A percentile compares a stretch with the other conserved stretches of the same genome.
Conservation (phyloP, 257 asterid species). For the Solanum infundibuliforme region DNA sequence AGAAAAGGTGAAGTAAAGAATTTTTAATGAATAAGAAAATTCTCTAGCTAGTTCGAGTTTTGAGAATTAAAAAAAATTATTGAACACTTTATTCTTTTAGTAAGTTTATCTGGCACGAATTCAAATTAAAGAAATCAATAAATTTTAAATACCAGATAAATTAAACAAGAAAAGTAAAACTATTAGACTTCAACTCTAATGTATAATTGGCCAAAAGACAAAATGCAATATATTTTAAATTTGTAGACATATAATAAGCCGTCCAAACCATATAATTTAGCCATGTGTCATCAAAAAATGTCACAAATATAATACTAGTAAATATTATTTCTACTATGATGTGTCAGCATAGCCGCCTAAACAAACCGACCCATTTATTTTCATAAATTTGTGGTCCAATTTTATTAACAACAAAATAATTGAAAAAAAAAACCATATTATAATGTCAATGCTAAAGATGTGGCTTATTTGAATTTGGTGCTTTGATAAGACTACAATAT, state of each 20-base stretch:
- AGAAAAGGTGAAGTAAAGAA: no score
- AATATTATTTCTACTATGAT: neutral
- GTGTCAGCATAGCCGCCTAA: slow-evolving; percentile 5
- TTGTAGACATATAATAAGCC: neutral
- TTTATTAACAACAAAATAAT: neutral
- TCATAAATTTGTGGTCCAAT: neutral
- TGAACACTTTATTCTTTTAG: no score
- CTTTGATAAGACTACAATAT: neutral
- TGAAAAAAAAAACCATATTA: neutral
- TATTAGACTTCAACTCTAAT: no score
- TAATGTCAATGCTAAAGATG: neutral
- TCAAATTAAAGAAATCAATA: neutral
- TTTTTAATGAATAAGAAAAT: neutral
- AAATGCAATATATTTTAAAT: neutral
- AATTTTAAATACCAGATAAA: neutral
- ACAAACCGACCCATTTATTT: neutral
- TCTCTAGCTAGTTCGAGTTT: no score
- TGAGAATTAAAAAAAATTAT: neutral
- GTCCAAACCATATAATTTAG: neutral
- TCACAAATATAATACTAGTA: neutral
- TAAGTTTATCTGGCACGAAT: rapidly evolving
- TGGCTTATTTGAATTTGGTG: neutral
- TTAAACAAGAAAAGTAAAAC: neutral
- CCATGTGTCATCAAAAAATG: neutral
- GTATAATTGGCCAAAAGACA: neutral